Conservation (phyloP, 139 green algal species). For the Mesotaenium endlicherianum region DNA sequence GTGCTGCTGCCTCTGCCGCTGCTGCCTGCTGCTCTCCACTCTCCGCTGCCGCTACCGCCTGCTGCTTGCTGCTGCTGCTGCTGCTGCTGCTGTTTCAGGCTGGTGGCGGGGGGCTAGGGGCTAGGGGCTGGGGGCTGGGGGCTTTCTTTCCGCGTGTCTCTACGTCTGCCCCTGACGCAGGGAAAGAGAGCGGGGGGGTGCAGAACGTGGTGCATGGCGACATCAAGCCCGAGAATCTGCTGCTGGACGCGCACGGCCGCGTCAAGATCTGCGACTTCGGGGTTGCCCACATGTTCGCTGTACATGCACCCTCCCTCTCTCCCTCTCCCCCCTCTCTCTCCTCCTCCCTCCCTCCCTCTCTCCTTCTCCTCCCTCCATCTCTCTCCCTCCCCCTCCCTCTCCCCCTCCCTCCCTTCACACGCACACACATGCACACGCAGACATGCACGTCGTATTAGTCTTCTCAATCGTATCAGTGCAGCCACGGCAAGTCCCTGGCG, state of each 20-base stretch:
- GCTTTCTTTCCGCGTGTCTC: neutral
- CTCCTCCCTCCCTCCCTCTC: neutral
- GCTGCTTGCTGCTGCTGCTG: too few relatives aligned
- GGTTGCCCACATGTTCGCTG: conserved; percentile 26
- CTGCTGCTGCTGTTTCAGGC: too few relatives aligned
- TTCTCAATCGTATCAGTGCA: too few relatives aligned
- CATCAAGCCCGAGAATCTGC: conserved; percentile 51
- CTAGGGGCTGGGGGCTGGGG: too few relatives aligned
- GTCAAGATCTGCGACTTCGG: conserved; percentile 46
- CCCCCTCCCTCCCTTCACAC: neutral
- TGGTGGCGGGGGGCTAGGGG: too few relatives aligned
- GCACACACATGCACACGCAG: too few relatives aligned
- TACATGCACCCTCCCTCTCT: neutral
- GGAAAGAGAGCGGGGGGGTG: too few relatives aligned
- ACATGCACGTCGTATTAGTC: too few relatives aligned
- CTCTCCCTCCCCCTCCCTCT: neutral
- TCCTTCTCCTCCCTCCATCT: neutral
- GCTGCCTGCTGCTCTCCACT: too few relatives aligned
- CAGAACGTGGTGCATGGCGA: conserved; percentile 40
- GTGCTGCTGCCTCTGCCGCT: too few relatives aligned
- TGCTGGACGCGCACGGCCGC: conserved; percentile 10
- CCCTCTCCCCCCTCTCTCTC: neutral
- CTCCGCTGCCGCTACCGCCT: too few relatives aligned
- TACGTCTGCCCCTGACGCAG: neutral
- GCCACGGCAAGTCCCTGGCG: too few relatives aligned